Evolutionary conservation across 257 asterid genomes (phyloP), one percentile per base, ranked within the genome.

Genomic region (Agastache rugosa): DNA sequence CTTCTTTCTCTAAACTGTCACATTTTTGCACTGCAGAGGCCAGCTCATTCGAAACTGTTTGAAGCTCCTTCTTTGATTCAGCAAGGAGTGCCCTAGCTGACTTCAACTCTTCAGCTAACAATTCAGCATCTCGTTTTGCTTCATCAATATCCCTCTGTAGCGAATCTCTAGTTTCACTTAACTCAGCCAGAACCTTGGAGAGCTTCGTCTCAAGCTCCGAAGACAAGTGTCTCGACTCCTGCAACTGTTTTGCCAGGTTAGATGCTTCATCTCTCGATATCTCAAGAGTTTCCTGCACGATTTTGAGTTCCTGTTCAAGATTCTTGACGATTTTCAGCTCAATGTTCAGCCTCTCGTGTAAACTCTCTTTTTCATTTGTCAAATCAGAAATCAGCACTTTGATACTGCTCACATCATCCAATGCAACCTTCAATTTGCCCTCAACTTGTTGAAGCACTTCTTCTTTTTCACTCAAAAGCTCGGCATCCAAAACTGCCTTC

Each of bases 401-500:
- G 35, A 71, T 86, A 66, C 48, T 73, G 25, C 63, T 44, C 59
- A 61, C 70, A 71, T 93, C 91, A 48, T 77, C 84, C 69, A 56
- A 59, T 41, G 90, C 83, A 74, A 75, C 72, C 73, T 81, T 85
- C 7, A 90, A 87, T 75, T 88, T 88, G 69, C 85, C 87, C 83
- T 88, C 84, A 12, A 91, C 84, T 77, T 73, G 82, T 70, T 69
- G 67, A 73, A 87, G 71, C 23, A 47, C 74, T 55, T 76, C 73
- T 68, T 85, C 89, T 72, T 69, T 83, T 78, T 88, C 94, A 66
- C 68, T 80, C 71, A 93, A 75, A 55, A 85, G 79, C 78, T 85
- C 63, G 6, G 83, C 91, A 84, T 91, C 87, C 27, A 82, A 87
- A 83, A 91, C 94, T 51, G 76, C 82, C 81, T 87, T 87, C 78